Percentiles rank a stretch among this genome's conserved stretches.
These are phyloP conservation scores for Alternaria sp. DNA, from an alignment of 2,329 filamentous ascomycete species.

Conservation along the genomic window DNA sequence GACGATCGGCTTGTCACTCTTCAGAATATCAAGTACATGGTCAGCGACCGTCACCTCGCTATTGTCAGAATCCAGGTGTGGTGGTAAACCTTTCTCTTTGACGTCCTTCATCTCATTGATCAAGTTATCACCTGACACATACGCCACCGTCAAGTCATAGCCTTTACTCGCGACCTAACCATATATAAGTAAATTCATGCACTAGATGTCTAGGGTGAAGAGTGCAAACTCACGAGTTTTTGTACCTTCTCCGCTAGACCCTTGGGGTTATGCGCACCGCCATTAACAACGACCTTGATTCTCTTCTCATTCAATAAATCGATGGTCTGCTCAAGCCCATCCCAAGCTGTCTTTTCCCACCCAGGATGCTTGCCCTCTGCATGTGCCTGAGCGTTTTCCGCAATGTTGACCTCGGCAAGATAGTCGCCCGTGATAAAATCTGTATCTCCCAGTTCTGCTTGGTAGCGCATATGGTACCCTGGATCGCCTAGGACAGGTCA, in stretches of 20 bases:
- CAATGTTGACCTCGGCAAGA: conserved; percentile 57
- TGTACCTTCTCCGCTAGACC: conserved; percentile 60
- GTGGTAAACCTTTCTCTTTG: conserved; percentile 46
- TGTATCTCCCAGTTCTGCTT: conserved; percentile 48
- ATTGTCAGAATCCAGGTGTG: conserved; percentile 57
- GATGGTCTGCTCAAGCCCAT: conserved; percentile 58
- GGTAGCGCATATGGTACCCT: conserved; percentile 48
- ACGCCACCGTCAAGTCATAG: conserved; percentile 55
- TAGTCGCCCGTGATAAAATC: conserved; percentile 56
- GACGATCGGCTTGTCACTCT: conserved; percentile 50
- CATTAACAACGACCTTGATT: conserved; percentile 67
- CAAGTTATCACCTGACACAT: conserved; percentile 59
- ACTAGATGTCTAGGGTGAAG: not conserved
- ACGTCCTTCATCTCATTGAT: conserved; percentile 44
- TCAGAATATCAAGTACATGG: conserved; percentile 52
- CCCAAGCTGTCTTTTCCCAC: conserved; percentile 60
- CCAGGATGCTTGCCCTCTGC: conserved; percentile 54
- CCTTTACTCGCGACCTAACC: conserved; percentile 47
- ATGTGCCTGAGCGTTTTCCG: conserved; percentile 56
- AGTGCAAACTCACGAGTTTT: conserved; percentile 43
- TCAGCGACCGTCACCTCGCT: conserved; percentile 46
- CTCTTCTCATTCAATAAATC: conserved; percentile 57
- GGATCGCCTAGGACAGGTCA: conserved; percentile 42
- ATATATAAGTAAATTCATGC: not conserved
- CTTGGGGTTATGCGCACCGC: conserved; percentile 64